Evolutionary conservation across 306 rosid genomes (phyloP), one percentile per base, ranked within the genome.

Genomic region (Carpinus fangiana): DNA sequence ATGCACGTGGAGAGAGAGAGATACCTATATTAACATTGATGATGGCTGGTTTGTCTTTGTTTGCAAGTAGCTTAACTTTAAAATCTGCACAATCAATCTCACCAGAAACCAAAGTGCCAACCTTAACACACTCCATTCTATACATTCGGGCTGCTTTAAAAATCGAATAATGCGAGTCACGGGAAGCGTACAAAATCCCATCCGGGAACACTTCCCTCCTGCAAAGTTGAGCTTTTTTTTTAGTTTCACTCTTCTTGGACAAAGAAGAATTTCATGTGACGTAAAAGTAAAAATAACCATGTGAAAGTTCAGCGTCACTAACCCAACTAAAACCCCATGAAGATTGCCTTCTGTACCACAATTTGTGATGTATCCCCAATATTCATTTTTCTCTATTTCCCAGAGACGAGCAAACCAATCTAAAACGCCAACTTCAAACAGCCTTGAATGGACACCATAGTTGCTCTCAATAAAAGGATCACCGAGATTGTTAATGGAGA

Each of bases 281-380:
- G 28, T 18, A 1, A 26, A 72, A 72, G 23, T 41, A 53, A 43
- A 65, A n/a, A 7, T 5, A 13, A 4, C 16, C 23, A 10, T 16
- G 31, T 1, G 2, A 0, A 68, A 34, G 16, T 20, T 73, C 12
- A 34, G 38, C 2, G n/a, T 41, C 36, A 82, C 90, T 67, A 14
- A 91, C 97, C 97, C 95, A 2, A 84, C 75, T 68, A 92, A 85
- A 73, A 90, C 87, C 74, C 99, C 99, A 77, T 96, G 99, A 56
- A 96, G 95, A 84, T 96, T 96, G 56, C 99, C 99, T 83, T 96
- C 99, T 5, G 99, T 96, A 46, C 99, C 99, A 55, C 99, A 93
- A 85, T 96, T 93, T 31, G 99, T 93, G 59, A 96, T 93, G 86
- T 96, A 96, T n/a, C 99, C 99, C 99, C 99, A 96, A 78, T 96